Evolutionary conservation across 2,329 filamentous ascomycete species (phyloP).

Genomic region (Aspergillus caelatus): DNA sequence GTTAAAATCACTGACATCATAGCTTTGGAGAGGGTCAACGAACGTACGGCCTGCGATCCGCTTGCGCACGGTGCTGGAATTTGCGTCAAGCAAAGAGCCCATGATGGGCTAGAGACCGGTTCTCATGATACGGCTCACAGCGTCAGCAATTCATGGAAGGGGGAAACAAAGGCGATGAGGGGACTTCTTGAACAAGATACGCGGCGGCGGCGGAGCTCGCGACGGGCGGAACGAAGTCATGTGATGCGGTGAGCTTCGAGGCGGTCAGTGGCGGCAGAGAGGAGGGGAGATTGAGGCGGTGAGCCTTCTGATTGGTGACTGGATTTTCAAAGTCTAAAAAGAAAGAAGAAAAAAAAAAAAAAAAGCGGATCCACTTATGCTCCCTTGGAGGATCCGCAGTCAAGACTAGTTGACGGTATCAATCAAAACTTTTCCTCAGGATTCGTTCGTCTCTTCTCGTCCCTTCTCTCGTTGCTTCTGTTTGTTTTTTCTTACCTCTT

Average conservation of each 20-base stretch:
- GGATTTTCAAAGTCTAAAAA: slow-evolving; percentile 1
- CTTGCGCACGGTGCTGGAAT: slow-evolving; percentile 63
- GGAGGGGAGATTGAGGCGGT: not conserved
- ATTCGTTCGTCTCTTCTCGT: slow-evolving; percentile 8
- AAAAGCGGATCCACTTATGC: slow-evolving; percentile 12
- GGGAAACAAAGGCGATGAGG: not conserved
- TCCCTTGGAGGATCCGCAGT: slow-evolving; percentile 9
- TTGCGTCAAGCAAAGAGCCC: slow-evolving; percentile 65
- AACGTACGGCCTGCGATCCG: slow-evolving; percentile 61
- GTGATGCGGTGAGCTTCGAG: slow-evolving; percentile 10
- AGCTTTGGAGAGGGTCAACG: not conserved
- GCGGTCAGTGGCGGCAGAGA: slow-evolving; percentile 11
- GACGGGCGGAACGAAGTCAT: slow-evolving; percentile 14
- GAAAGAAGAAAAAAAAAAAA: slow-evolving; percentile 6
- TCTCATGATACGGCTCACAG: slow-evolving; percentile 21
- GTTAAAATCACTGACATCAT: slow-evolving; percentile 16
- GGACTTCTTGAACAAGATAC: not conserved
- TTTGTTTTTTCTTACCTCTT: slow-evolving; percentile 19
- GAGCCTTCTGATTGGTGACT: slow-evolving; percentile 9
- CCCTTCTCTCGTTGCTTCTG: slow-evolving; percentile 9
- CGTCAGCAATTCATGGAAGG: not conserved
- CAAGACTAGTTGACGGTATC: slow-evolving; percentile 16
- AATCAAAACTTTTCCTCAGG: slow-evolving; percentile 19
- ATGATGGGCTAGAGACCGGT: slow-evolving; percentile 44
- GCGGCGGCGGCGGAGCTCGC: slow-evolving; percentile 6